phyloP scores from a whole-genome alignment of 2,329 filamentous ascomycete species.

The Beauveria varroae region DNA sequence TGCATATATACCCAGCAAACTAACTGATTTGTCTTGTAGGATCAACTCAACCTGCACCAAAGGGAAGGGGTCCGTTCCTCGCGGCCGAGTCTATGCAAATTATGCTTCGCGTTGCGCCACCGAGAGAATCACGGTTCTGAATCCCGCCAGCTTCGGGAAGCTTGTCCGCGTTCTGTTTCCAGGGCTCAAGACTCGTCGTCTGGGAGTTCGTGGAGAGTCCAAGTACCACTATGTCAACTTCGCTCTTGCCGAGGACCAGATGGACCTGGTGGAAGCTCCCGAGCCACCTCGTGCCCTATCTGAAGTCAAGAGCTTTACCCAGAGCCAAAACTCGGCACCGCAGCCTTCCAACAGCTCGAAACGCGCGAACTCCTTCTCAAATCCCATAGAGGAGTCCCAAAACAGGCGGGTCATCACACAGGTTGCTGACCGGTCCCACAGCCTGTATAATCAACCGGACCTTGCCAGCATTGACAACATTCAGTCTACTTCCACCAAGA shows the following conservation, averaged over 20 bases:
- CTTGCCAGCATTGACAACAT: conserved; percentile 51
- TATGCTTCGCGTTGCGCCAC: conserved; percentile 91
- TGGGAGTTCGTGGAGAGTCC: conserved; percentile 91
- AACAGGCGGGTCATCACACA: conserved; percentile 11
- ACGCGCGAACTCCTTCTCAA: conserved; percentile 22
- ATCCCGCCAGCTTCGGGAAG: conserved; percentile 96
- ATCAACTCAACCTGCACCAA: conserved; percentile 65
- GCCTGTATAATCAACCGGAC: conserved; percentile 54
- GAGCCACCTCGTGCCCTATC: conserved; percentile 41
- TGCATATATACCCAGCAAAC: not conserved
- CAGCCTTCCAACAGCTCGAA: conserved; percentile 3
- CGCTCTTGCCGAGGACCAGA: conserved; percentile 49
- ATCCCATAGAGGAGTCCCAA: conserved; percentile 19
- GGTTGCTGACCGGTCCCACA: conserved; percentile 26
- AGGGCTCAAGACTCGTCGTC: conserved; percentile 81
- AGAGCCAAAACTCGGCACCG: conserved; percentile 41
- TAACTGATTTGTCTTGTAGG: conserved; percentile 36
- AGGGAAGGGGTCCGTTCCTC: conserved; percentile 78
- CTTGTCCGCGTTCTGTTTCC: conserved; percentile 94
- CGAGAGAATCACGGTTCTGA: conserved; percentile 88
- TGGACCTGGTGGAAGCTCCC: conserved; percentile 37
- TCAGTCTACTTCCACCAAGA: conserved; percentile 50
- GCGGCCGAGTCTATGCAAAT: conserved; percentile 89
- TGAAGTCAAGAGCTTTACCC: conserved; percentile 40
- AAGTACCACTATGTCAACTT: conserved; percentile 93